Evolutionary conservation across 371 early-diverging fungal species (phyloP).

Genomic region (Rhizopus arrhizus): DNA sequence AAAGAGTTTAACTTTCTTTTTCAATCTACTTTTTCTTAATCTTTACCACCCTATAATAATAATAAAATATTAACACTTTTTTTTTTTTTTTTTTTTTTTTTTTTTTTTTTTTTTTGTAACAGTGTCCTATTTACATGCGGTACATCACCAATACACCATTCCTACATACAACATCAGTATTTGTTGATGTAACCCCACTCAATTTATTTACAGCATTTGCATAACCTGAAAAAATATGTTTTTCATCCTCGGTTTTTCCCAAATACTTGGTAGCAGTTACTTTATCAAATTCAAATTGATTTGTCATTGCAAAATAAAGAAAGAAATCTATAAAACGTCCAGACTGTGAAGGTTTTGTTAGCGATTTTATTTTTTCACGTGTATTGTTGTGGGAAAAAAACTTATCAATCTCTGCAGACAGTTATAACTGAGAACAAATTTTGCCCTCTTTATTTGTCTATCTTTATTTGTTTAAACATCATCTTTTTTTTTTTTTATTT

Average conservation of each 20-base stretch:
- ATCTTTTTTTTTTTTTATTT: too few species aligned
- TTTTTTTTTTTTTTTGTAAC: too few species aligned
- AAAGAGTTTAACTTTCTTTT: not conserved
- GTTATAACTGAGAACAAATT: too few species aligned
- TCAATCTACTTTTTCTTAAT: not conserved
- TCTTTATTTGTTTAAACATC: too few species aligned
- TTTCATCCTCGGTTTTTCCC: slow-evolving; percentile 9
- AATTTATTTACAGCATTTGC: slow-evolving; percentile 19
- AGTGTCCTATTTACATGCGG: slow-evolving; percentile 34
- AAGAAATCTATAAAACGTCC: slow-evolving; percentile 16
- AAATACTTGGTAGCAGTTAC: slow-evolving; percentile 13
- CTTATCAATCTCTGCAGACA: too few species aligned
- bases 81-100: too few species aligned
- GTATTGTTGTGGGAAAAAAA: too few species aligned
- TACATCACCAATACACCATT: slow-evolving; percentile 42
- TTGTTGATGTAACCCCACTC: not conserved
- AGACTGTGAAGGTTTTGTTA: not conserved
- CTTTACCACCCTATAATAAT: slow-evolving; percentile 29
- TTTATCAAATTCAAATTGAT: slow-evolving; percentile 18
- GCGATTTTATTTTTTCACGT: too few species aligned
- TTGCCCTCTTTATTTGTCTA: too few species aligned
- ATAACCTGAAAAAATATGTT: slow-evolving; percentile 11
- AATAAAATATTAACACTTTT: not conserved
- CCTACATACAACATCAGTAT: slow-evolving; percentile 1
- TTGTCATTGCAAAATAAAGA: slow-evolving; percentile 4